Evolutionary conservation across 2,329 filamentous ascomycete genomes (phyloP), one percentile per base, ranked within the genome.

Genomic region (Lasiodiplodia citricola): DNA sequence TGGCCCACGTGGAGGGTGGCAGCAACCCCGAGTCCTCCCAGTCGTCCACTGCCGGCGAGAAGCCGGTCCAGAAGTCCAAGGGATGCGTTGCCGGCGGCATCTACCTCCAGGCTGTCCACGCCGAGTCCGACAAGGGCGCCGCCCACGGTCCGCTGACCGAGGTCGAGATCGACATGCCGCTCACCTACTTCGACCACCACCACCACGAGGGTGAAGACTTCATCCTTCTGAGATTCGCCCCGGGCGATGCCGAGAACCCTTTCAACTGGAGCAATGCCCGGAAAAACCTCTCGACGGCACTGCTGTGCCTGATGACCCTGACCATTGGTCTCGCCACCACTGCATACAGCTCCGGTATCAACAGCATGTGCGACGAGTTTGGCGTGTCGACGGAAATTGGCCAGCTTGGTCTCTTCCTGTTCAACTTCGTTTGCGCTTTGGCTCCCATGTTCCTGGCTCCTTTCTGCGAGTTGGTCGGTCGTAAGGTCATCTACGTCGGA

Each of bases 291-390:
- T 83, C 86, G 70, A 82, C 82, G 2, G 70, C 79, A 3, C 79
- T 85, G 55, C 81, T 86, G 16, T 85, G 84, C 72, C 70, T 84
- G 14, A 86, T 86, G 84, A 86, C 84, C 1, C 78, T 86, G 10
- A 86, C 85, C 75, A 85, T 86, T 69, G 84, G 84, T 74, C 79
- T 86, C 16, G 84, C 84, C n/a, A 86, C 84, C 6, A 86, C 84
- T 3, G 83, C 84, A 13, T 86, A 86, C 77, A 83, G 80, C 66
- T 84, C 83, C 25, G 84, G 84, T 54, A 83, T 86, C 71, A 73
- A 74, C 66, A 76, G 74, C 66, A 86, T 86, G 84, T 76, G 74
- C 14, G 72, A 74, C 41, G 84, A 86, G 0, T 74, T 86, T 8
- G 79, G 81, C 28, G 78, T 81, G 2, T 79, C 80, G 0, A 75